phyloP scores from a whole-genome alignment of 192 early-diverging fungal genomes.

The Umbelopsis ramanniana region DNA sequence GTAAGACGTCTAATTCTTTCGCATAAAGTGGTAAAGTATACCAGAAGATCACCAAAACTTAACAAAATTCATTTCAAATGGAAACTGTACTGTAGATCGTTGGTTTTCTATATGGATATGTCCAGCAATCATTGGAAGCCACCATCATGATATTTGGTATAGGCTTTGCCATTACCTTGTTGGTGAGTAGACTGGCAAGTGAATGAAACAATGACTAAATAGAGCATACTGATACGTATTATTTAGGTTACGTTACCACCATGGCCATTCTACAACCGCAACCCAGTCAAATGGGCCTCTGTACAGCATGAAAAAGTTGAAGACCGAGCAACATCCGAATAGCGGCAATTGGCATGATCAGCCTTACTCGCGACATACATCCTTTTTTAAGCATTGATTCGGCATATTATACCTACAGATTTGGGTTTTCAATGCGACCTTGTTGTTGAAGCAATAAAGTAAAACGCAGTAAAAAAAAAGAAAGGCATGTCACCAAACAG shows the following conservation, averaged over 20 bases:
- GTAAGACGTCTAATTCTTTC: not conserved
- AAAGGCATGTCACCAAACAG: too few species aligned
- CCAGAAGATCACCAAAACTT: not conserved
- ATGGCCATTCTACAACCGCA: conserved; percentile 3
- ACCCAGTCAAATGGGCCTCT: conserved; percentile 9
- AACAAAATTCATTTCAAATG: too few species aligned
- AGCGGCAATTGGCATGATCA: too few species aligned
- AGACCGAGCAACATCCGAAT: not conserved
- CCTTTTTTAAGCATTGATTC: too few species aligned
- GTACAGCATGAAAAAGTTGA: not conserved
- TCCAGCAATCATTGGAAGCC: not conserved
- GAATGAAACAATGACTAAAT: not conserved
- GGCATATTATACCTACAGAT: too few species aligned
- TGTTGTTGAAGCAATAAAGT: too few species aligned
- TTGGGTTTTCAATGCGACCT: too few species aligned
- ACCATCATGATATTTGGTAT: not conserved
- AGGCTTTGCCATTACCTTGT: not conserved
- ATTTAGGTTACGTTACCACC: not conserved
- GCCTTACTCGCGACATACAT: too few species aligned
- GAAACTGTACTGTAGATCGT: not conserved
- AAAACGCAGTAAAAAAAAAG: too few species aligned
- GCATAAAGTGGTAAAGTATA: not conserved
- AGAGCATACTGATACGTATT: not conserved
- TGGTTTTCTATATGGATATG: conserved; percentile 6
- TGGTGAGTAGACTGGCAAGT: not conserved